Conservation (phyloP, 768 basidiomycete species). For the Lepiota venenata region DNA sequence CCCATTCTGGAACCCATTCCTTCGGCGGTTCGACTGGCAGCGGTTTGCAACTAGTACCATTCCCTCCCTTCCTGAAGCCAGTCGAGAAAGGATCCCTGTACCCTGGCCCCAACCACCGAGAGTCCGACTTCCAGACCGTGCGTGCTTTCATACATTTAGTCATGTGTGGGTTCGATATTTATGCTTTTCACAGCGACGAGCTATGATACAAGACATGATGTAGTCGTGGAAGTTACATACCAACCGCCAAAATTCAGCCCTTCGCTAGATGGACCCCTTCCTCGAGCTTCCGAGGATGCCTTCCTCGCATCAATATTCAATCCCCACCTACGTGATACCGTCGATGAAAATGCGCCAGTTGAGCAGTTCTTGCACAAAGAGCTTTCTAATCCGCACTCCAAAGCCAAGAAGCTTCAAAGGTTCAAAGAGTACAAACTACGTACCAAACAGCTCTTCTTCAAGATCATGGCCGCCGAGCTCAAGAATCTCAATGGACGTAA, state of each 20-base stretch:
- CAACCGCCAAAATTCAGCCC: slow-evolving; percentile 51
- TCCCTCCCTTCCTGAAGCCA: slow-evolving; percentile 48
- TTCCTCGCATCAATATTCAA: slow-evolving; percentile 60
- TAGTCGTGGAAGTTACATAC: slow-evolving; percentile 70
- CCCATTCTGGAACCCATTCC: slow-evolving; percentile 54
- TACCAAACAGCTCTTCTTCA: slow-evolving; percentile 46
- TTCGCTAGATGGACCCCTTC: slow-evolving; percentile 30
- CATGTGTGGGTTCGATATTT: not conserved
- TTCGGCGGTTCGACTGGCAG: slow-evolving; percentile 65
- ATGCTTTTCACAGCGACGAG: slow-evolving; percentile 36
- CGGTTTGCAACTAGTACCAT: slow-evolving; percentile 65
- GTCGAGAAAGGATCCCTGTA: slow-evolving; percentile 42
- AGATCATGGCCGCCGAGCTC: slow-evolving; percentile 53
- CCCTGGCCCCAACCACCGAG: slow-evolving; percentile 66
- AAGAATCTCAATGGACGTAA: slow-evolving; percentile 58
- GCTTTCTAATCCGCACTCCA: slow-evolving; percentile 77
- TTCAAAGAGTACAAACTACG: slow-evolving; percentile 59
- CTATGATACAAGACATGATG: slow-evolving; percentile 65
- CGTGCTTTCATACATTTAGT: slow-evolving; percentile 14
- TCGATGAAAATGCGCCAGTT: slow-evolving; percentile 55
- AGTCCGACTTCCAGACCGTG: slow-evolving; percentile 41
- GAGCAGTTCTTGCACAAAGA: slow-evolving; percentile 67
- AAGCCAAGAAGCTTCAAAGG: slow-evolving; percentile 76
- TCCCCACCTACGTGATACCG: slow-evolving; percentile 37
- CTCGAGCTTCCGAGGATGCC: slow-evolving; percentile 47